Evolutionary conservation across 2,329 filamentous ascomycete species (phyloP).

Genomic region (Epichloe glyceriae): DNA sequence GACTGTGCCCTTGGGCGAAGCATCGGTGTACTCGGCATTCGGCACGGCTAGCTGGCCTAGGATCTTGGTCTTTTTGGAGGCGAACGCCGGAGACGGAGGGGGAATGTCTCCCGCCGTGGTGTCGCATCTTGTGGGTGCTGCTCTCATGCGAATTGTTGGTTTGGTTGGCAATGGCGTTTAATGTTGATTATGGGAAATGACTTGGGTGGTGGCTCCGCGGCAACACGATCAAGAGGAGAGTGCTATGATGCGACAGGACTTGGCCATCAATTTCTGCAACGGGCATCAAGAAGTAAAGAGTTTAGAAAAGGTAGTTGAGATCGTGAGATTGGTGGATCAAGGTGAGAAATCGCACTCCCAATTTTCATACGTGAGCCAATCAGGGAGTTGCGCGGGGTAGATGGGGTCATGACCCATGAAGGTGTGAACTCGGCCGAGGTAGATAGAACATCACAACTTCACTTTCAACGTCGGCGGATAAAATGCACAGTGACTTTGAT

Average conservation of each 20-base stretch:
- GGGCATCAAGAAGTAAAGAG: not conserved
- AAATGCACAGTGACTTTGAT: not conserved
- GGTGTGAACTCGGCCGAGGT: no score
- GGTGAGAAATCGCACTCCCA: no score
- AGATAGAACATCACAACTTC: no score
- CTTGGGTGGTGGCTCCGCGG: no score
- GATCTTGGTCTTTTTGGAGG: conserved; percentile 57
- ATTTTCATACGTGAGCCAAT: not conserved
- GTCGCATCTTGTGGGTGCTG: conserved; percentile 13
- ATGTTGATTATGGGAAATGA: not conserved
- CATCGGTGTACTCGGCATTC: conserved; percentile 61
- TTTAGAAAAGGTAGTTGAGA: not conserved
- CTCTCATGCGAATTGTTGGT: not conserved
- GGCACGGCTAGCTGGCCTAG: conserved; percentile 57
- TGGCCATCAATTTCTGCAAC: no score
- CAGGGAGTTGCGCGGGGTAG: conserved; percentile 11
- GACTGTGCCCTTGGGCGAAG: conserved; percentile 79
- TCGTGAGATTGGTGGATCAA: not conserved
- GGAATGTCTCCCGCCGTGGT: conserved; percentile 9
- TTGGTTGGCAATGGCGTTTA: not conserved
- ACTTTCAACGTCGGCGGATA: not conserved
- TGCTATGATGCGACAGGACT: no score
- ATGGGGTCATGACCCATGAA: not conserved
- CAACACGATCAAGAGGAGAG: no score
- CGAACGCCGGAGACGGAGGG: conserved; percentile 30